A percentile compares a stretch with the other conserved stretches of the same genome.
These are phyloP conservation scores for Penicillium pulvis DNA, from an alignment of 495 filamentous ascomycete species.

Conservation along the genomic window DNA sequence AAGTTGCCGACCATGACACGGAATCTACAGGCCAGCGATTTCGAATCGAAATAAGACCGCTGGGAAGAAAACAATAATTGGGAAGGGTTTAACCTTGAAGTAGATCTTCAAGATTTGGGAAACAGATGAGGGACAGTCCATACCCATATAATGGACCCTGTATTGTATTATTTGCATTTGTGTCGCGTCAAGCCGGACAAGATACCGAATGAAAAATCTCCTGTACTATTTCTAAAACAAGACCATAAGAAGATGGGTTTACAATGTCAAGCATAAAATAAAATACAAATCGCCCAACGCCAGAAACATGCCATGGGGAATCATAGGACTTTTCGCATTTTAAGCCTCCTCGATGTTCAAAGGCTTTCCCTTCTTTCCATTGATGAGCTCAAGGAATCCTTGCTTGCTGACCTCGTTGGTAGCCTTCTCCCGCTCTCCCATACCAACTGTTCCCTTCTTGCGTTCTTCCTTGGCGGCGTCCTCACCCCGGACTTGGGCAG, in stretches of 20 bases:
- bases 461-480: conserved; percentile 69
- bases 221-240: conserved; percentile 29
- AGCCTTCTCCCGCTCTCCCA: conserved; percentile 73
- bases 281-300: conserved; percentile 36
- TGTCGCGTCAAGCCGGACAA: conserved; percentile 15
- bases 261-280: conserved; percentile 23
- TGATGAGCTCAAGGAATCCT: conserved; percentile 90
- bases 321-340: conserved; percentile 25
- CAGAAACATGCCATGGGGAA: conserved; percentile 39
- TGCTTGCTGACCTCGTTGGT: conserved; percentile 95
- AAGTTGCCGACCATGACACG: conserved; percentile 89
- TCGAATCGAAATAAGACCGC: conserved; percentile 48
- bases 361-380: conserved; percentile 53
- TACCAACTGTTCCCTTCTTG: conserved; percentile 73
- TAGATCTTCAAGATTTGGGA: conserved; percentile 7
- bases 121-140: conserved; percentile 16
- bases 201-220: conserved; percentile 32
- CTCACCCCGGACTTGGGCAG: conserved; percentile 82
- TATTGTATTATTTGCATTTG: conserved; percentile 28
- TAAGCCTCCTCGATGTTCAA: conserved; percentile 54
- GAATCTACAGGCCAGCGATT: conserved; percentile 95
- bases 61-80: background rate
- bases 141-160: conserved; percentile 20
- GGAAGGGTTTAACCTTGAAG: background rate
- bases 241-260: conserved; percentile 13